These are phyloP conservation scores for Nakazawaea ernobii DNA, from an alignment of 805 yeast species.

Conservation along the genomic window DNA sequence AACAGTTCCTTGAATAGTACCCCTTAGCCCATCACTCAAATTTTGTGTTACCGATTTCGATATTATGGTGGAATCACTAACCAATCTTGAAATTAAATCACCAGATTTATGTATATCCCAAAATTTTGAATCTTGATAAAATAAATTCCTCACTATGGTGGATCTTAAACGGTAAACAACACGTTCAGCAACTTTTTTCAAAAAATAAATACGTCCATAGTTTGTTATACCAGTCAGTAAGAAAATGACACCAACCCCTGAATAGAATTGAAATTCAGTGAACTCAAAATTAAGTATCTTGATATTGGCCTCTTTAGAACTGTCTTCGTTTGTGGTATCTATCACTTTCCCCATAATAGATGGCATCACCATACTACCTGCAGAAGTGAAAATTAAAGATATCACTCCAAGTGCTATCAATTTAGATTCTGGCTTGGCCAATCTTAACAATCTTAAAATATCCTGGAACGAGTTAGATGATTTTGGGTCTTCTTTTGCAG, in stretches of 20 bases:
- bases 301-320: constrained; percentile 16
- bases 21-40: constrained; percentile 86
- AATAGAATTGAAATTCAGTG: constrained; percentile 57
- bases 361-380: constrained; percentile 79
- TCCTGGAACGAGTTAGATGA: constrained; percentile 25
- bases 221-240: constrained; percentile 72
- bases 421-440: constrained; percentile 53
- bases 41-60: constrained; percentile 83
- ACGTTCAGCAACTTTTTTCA: constrained; percentile 80
- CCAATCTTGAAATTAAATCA: constrained; percentile 81
- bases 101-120: constrained; percentile 89
- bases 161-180: constrained; percentile 81
- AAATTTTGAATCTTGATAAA: constrained; percentile 84
- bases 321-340: constrained; percentile 51
- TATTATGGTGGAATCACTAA: constrained; percentile 85
- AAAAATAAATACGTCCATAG: constrained; percentile 69
- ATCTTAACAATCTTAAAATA: constrained; percentile 40
- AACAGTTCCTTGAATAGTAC: constrained; percentile 74
- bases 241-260: constrained; percentile 56
- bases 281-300: constrained; percentile 42
- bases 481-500: constrained; percentile 8
- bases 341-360: constrained; percentile 79
- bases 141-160: constrained; percentile 65
- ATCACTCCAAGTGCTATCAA: constrained; percentile 57
- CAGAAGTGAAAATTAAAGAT: constrained; percentile 63